phyloP scores from a whole-genome alignment of 2,329 filamentous ascomycete species.

The Neobulgaria alba region DNA sequence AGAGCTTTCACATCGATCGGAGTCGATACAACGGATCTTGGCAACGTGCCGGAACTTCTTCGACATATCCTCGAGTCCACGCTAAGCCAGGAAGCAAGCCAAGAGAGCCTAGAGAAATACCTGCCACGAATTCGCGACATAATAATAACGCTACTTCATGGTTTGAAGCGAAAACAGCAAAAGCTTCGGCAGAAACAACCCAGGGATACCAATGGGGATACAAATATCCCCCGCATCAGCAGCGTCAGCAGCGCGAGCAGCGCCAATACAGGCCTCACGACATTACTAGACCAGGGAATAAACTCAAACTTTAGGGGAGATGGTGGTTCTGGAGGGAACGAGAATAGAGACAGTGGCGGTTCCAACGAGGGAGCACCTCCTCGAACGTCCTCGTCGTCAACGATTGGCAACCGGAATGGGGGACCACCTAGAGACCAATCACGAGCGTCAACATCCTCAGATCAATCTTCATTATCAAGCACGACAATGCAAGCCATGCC shows the following conservation, averaged over 20 bases:
- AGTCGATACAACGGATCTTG: slow-evolving; percentile 87
- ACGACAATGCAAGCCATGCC: slow-evolving; percentile 68
- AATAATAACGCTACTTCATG: slow-evolving; percentile 94
- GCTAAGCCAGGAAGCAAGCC: slow-evolving; percentile 89
- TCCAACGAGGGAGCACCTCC: slow-evolving; percentile 35
- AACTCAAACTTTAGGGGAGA: slow-evolving; percentile 21
- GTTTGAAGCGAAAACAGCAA: slow-evolving; percentile 93
- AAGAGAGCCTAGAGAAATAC: slow-evolving; percentile 88
- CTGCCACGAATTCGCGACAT: slow-evolving; percentile 93
- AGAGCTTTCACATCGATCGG: slow-evolving; percentile 95
- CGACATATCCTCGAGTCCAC: slow-evolving; percentile 91
- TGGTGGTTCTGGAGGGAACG: slow-evolving; percentile 9
- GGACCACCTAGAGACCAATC: slow-evolving; percentile 38
- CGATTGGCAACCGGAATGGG: slow-evolving; percentile 19
- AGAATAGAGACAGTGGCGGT: slow-evolving; percentile 15
- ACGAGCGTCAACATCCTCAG: slow-evolving; percentile 42
- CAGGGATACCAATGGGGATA: slow-evolving; percentile 35
- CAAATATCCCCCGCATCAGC: slow-evolving; percentile 33
- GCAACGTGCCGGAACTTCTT: slow-evolving; percentile 87
- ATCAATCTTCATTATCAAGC: slow-evolving; percentile 64
- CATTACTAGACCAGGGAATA: slow-evolving; percentile 48
- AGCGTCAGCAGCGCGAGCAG: slow-evolving; percentile 56
- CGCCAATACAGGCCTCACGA: slow-evolving; percentile 47
- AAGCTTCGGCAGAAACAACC: slow-evolving; percentile 61
- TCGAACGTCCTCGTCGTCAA: slow-evolving; percentile 31